These are phyloP conservation scores for Choanephora cucurbitarum DNA, from an alignment of 371 early-diverging fungal species.

Conservation along the genomic window DNA sequence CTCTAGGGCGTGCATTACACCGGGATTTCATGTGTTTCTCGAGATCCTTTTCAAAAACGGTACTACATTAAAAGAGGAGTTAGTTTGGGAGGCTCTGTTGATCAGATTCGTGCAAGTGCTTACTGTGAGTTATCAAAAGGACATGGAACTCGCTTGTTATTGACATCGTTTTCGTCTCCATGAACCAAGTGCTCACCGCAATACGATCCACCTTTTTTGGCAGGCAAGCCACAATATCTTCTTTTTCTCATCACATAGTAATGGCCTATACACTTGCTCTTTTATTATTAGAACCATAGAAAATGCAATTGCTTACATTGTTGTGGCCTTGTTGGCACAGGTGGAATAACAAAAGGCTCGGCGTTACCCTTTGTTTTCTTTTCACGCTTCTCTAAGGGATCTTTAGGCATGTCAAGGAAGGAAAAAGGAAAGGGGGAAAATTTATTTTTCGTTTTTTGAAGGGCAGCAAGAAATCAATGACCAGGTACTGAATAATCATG, in stretches of 20 bases:
- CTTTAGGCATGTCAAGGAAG: slow-evolving; percentile 17
- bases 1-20: slow-evolving; percentile 74
- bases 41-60: slow-evolving; percentile 67
- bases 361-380: slow-evolving; percentile 11
- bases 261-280: slow-evolving; percentile 31
- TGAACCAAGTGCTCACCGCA: slow-evolving; percentile 77
- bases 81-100: neutral
- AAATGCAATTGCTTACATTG: slow-evolving; percentile 37
- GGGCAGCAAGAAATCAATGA: too few relatives aligned
- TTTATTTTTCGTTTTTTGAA: neutral
- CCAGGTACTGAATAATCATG: too few relatives aligned
- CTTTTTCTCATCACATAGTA: slow-evolving; percentile 47
- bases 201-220: slow-evolving; percentile 59
- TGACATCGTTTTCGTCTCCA: slow-evolving; percentile 19
- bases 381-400: slow-evolving; percentile 9
- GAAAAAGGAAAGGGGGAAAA: slow-evolving; percentile 5
- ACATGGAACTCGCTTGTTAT: slow-evolving; percentile 67
- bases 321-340: slow-evolving; percentile 45
- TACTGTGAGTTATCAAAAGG: slow-evolving; percentile 83
- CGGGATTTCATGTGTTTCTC: slow-evolving; percentile 62
- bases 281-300: neutral
- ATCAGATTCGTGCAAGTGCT: slow-evolving; percentile 10
- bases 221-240: slow-evolving; percentile 68
- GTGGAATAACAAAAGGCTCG: slow-evolving; percentile 33
- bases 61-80: slow-evolving; percentile 42